Evolutionary conservation across 192 early-diverging fungal species (phyloP).

Genomic region (Linnemannia elongata): DNA sequence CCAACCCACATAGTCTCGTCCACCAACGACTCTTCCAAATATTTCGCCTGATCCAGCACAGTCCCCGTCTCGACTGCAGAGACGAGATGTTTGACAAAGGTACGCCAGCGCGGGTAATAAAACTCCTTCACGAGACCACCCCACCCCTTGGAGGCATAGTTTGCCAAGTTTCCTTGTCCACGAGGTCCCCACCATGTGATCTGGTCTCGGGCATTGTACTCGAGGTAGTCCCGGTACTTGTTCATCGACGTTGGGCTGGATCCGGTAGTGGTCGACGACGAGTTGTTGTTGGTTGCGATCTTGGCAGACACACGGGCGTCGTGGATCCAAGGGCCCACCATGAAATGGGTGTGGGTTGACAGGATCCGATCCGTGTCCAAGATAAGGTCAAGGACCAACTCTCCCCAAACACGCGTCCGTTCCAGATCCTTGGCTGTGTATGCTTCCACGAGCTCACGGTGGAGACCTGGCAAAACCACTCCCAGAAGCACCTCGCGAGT

Average conservation of each 20-base stretch:
- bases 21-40: slow-evolving; percentile 13
- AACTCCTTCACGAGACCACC: slow-evolving; percentile 33
- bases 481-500: slow-evolving; percentile 36
- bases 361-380: slow-evolving; percentile 28
- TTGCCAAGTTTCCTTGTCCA: slow-evolving; percentile 16
- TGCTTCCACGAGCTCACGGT: slow-evolving; percentile 33
- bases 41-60: slow-evolving; percentile 19
- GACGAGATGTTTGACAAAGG: slow-evolving; percentile 28
- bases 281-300: not conserved
- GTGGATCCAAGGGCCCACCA: slow-evolving; percentile 44
- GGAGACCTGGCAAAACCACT: slow-evolving; percentile 35
- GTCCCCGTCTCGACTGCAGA: slow-evolving; percentile 10
- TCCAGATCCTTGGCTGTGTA: slow-evolving; percentile 24
- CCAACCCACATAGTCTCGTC: slow-evolving; percentile 23
- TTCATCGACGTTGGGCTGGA: not conserved
- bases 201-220: slow-evolving; percentile 38
- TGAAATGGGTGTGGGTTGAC: slow-evolving; percentile 44
- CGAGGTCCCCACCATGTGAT: slow-evolving; percentile 51
- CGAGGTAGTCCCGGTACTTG: slow-evolving; percentile 33
- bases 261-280: not conserved
- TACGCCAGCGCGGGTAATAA: slow-evolving; percentile 40
- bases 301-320: slow-evolving; percentile 26
- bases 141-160: slow-evolving; percentile 54
- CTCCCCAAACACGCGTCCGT: slow-evolving; percentile 7
- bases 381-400: slow-evolving; percentile 1